Evolutionary conservation across 192 early-diverging fungal genomes (phyloP).

Genomic region (Entomortierella lignicola): DNA sequence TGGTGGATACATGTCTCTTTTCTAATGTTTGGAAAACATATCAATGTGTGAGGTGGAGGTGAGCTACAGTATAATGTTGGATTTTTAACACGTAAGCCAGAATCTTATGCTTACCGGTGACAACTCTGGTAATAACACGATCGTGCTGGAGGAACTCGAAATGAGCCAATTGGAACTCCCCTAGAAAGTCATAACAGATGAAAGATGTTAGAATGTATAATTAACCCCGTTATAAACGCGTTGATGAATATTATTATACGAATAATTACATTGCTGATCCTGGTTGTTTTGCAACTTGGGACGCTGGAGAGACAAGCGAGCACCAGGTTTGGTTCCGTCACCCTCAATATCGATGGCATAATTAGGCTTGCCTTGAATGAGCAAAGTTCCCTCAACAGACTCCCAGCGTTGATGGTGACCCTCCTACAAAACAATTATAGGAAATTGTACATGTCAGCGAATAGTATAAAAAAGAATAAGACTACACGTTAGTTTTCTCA

Average conservation of each 20-base stretch:
- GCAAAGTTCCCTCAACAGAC: conserved; percentile 26
- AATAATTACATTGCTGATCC: conserved; percentile 36
- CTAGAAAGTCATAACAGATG: background rate
- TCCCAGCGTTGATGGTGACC: conserved; percentile 52
- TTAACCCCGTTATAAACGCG: no score
- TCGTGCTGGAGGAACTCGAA: conserved; percentile 29
- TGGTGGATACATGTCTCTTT: conserved; percentile 1
- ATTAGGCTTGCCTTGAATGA: conserved; percentile 45
- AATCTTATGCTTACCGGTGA: background rate
- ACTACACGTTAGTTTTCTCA: no score
- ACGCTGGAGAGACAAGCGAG: conserved; percentile 50
- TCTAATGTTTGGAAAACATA: background rate
- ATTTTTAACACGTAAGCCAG: no score
- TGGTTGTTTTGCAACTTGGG: conserved; percentile 51
- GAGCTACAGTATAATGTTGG: no score
- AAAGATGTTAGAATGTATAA: no score
- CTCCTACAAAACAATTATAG: conserved; percentile 4
- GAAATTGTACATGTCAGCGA: background rate
- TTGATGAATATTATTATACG: background rate
- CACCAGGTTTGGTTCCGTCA: conserved; percentile 35
- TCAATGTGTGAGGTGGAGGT: no score
- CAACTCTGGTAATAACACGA: no score
- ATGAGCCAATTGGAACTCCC: conserved; percentile 35
- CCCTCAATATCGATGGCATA: conserved; percentile 51
- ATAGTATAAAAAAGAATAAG: background rate